These are phyloP conservation scores for Metroxylon sagu DNA, from an alignment of 176 grass and related monocot genomes.

Conservation along the genomic window DNA sequence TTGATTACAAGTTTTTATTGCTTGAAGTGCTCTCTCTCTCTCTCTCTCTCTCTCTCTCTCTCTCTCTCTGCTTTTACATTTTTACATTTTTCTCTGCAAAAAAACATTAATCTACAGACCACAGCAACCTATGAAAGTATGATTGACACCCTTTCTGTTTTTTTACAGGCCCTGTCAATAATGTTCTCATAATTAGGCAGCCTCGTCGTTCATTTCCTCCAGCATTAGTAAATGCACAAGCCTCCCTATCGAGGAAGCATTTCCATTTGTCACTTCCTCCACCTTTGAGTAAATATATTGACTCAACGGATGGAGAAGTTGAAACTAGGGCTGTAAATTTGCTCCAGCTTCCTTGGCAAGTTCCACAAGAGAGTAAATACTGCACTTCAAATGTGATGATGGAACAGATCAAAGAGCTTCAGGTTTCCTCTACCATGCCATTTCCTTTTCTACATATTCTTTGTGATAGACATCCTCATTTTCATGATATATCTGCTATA, in stretches of 20 bases:
- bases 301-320: conserved; percentile 33
- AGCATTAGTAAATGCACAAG: background rate
- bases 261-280: conserved; percentile 27
- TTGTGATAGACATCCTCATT: no score
- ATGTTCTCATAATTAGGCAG: conserved; percentile 39
- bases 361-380: conserved; percentile 24
- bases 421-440: conserved; percentile 22
- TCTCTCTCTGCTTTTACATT: no score
- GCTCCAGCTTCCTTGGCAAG: conserved; percentile 22
- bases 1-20: no score
- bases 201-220: background rate
- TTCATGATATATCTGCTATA: no score
- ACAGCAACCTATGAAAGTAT: no score
- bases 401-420: conserved; percentile 27
- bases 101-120: no score
- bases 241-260: conserved; percentile 20
- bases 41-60: no score
- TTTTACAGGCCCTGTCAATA: conserved; percentile 45
- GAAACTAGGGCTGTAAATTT: conserved; percentile 21
- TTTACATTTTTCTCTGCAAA: no score
- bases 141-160: background rate
- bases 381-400: conserved; percentile 25
- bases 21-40: no score
- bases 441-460: no score
- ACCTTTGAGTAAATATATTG: conserved; percentile 41